Base-by-base conservation (phyloP, 1,284 basidiomycete species). In the Boletus subluridellus region DNA sequence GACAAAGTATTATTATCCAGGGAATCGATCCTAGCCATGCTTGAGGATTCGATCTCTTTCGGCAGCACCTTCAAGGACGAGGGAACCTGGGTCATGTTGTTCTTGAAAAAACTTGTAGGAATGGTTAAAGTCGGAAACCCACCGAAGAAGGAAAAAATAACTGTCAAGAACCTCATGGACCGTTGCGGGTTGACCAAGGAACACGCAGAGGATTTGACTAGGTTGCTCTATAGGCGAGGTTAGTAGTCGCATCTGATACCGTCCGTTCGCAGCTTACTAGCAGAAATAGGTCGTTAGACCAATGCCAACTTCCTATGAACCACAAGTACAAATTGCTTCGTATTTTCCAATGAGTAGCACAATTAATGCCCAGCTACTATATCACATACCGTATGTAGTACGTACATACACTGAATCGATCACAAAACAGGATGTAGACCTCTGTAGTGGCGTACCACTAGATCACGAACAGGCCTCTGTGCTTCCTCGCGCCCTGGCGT, bases 51-150 rank as follows among this genome's bases (percentile, higher is more conserved):
- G 30, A 51, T 62, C 38, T 61, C 69, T 41, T 61, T 59, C 42
- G 65, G 65, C 12, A 57, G 48, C n/a, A 11, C 57, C 41, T 67
- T 65, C 57, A 66, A 39, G 49, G 66, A 64, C 26, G 60, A 58
- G 37, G 53, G 28, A 14, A 34, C 8, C 37, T 66, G 66, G 68
- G 60, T 71, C 35, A 64, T 71, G 66, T 52, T 57, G 12, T 72
- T 73, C 37, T 60, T 73, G 57, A 69, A 10, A 38, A 68, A 11
- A 49, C 37, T 69, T n/a, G 52, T 34, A 11, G 34, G 34, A 34
- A 47, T 72, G 48, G 48, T 70, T 5, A 59, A 9, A 45, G 41
- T 48, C 30, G 67, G 61, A 46, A 46, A 47, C 44, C 26, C 53
- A 26, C 4, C 50, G 39, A 67, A 7, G 52, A 66, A 15, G 46